Conservation (phyloP, 164 flowering plant species). For the Akebia trifoliata region DNA sequence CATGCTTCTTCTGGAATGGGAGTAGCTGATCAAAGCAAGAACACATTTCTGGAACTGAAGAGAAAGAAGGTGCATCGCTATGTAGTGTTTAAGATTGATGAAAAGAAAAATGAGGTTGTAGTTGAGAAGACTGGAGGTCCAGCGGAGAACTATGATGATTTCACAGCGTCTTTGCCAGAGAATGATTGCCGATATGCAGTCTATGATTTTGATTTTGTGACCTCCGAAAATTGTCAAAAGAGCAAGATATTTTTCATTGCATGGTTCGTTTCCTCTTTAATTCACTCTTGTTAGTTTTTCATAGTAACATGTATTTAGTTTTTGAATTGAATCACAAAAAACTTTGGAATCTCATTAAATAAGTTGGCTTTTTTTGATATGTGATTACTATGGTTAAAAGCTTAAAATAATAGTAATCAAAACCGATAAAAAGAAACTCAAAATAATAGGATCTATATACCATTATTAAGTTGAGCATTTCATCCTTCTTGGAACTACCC, state of each 20-base stretch:
- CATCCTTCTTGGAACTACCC: too few relatives aligned
- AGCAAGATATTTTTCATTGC: slow-evolving; percentile 91
- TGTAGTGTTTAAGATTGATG: slow-evolving; percentile 77
- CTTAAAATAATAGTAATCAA: too few relatives aligned
- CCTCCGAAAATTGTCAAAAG: slow-evolving; percentile 81
- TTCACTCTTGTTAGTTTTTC: not conserved
- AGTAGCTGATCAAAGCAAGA: slow-evolving; percentile 64
- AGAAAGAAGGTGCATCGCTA: slow-evolving; percentile 72
- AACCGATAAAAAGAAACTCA: too few relatives aligned
- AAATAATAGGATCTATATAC: too few relatives aligned
- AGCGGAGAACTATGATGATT: slow-evolving; percentile 75
- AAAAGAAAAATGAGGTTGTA: slow-evolving; percentile 69
- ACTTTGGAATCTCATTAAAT: too few relatives aligned
- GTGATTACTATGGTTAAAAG: too few relatives aligned
- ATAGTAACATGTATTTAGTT: not conserved
- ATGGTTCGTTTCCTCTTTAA: slow-evolving; percentile 44
- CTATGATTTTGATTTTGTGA: slow-evolving; percentile 78
- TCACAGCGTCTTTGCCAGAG: slow-evolving; percentile 67
- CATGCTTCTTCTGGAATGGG: slow-evolving; percentile 79
- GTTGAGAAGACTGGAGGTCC: slow-evolving; percentile 84
- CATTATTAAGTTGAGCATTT: too few relatives aligned
- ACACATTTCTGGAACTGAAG: slow-evolving; percentile 55
- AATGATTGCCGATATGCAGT: slow-evolving; percentile 86
- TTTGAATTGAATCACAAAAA: too few relatives aligned
- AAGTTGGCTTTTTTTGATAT: too few relatives aligned